Conservation (phyloP, 108 stramenopile species). For the Nitzschia sp. region DNA sequence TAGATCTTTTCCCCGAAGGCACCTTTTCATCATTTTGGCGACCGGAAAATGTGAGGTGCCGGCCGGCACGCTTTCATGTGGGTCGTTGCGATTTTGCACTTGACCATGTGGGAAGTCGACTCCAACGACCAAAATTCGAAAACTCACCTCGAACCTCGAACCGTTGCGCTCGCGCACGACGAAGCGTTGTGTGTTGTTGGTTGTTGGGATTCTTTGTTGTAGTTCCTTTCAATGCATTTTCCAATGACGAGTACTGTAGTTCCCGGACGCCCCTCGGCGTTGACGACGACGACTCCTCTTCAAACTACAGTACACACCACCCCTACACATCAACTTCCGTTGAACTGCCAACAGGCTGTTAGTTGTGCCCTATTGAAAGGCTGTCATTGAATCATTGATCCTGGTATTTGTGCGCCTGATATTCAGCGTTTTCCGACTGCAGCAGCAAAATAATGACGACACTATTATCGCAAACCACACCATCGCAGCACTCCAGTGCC, state of each 20-base stretch:
- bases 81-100: not conserved
- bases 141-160: too few relatives aligned
- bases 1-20: not conserved
- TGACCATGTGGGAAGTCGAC: not conserved
- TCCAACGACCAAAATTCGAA: not conserved
- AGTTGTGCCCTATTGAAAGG: too few relatives aligned
- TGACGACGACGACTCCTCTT: too few relatives aligned
- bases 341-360: not conserved
- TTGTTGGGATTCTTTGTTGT: too few relatives aligned
- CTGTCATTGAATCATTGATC: too few relatives aligned
- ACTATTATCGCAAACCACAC: not conserved
- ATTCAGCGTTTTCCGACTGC: not conserved
- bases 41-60: not conserved
- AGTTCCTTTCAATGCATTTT: too few relatives aligned
- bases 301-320: not conserved
- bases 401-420: not conserved
- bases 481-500: constrained; percentile 2
- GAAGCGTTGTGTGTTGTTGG: too few relatives aligned
- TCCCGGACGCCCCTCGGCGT: too few relatives aligned
- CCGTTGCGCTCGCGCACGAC: too few relatives aligned
- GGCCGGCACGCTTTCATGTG: not conserved
- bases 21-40: not conserved
- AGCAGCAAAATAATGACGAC: not conserved
- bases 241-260: too few relatives aligned
- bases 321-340: not conserved